Conservation (phyloP, 441 rosid genomes). For the Macaranga tanarius region DNA sequence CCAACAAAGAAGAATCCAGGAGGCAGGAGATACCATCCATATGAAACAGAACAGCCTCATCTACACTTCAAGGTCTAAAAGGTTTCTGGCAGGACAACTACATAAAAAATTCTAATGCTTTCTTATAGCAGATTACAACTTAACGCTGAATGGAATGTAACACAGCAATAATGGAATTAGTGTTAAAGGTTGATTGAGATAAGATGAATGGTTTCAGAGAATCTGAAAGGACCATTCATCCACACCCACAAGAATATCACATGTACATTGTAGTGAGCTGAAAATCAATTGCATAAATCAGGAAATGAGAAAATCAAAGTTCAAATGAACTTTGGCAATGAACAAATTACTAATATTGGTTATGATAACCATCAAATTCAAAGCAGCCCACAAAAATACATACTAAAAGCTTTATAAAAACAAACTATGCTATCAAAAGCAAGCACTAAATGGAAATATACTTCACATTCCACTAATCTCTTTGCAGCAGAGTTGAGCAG, state of each 20-base stretch:
- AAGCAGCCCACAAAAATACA: slow-evolving; percentile 1
- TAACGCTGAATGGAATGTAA: no score
- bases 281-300: not conserved
- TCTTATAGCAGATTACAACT: no score
- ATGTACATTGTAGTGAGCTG: no score
- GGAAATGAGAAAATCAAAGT: not conserved
- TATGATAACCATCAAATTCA: not conserved
- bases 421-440: slow-evolving; percentile 7
- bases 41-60: not conserved
- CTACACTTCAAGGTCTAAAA: not conserved
- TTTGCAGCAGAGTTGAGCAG: slow-evolving; percentile 16
- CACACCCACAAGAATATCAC: not conserved
- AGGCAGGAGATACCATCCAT: not conserved
- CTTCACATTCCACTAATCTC: slow-evolving; percentile 18
- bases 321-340: slow-evolving; percentile 6
- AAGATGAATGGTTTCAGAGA: not conserved
- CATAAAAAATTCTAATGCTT: not conserved
- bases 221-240: not conserved
- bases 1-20: not conserved
- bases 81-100: not conserved
- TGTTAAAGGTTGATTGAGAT: no score
- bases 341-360: not conserved
- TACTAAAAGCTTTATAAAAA: not conserved
- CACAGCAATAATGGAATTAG: no score
- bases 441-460: slow-evolving; percentile 20